These are phyloP conservation scores for Penicillium sp. DNA, from an alignment of 2,329 filamentous ascomycete genomes.

Conservation along the genomic window DNA sequence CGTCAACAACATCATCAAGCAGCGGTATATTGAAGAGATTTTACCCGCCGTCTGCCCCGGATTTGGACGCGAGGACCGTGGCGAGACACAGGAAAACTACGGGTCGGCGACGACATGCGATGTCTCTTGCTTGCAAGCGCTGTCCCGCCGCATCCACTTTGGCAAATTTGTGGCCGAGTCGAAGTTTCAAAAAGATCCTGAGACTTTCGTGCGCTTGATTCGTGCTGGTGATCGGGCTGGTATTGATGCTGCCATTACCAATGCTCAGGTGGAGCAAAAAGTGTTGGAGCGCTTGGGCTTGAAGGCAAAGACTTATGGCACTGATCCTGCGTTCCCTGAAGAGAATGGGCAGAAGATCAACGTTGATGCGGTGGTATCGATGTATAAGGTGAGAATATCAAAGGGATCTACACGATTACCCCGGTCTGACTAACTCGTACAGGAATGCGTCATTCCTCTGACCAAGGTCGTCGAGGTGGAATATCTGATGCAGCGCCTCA, in stretches of 20 bases:
- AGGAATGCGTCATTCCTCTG: slow-evolving; percentile 80
- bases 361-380: slow-evolving; percentile 79
- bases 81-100: slow-evolving; percentile 89
- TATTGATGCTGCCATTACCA: slow-evolving; percentile 86
- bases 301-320: slow-evolving; percentile 91
- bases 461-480: slow-evolving; percentile 99
- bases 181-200: slow-evolving; percentile 80
- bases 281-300: slow-evolving; percentile 78
- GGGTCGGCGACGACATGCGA: slow-evolving; percentile 87
- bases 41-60: slow-evolving; percentile 77
- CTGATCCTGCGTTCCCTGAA: slow-evolving; percentile 64
- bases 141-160: slow-evolving; percentile 90
- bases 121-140: slow-evolving; percentile 79
- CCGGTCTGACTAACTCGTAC: neutral
- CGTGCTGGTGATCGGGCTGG: slow-evolving; percentile 69
- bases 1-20: slow-evolving; percentile 80
- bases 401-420: neutral
- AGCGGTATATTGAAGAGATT: slow-evolving; percentile 75
- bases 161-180: slow-evolving; percentile 97
- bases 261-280: slow-evolving; percentile 80
- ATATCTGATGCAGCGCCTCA: slow-evolving; percentile 89
- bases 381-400: slow-evolving; percentile 61
- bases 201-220: slow-evolving; percentile 76
- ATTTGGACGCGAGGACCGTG: slow-evolving; percentile 68
- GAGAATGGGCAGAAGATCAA: slow-evolving; percentile 66